These are phyloP conservation scores for Nissolia schottii DNA, from an alignment of 306 rosid species.

Conservation along the genomic window DNA sequence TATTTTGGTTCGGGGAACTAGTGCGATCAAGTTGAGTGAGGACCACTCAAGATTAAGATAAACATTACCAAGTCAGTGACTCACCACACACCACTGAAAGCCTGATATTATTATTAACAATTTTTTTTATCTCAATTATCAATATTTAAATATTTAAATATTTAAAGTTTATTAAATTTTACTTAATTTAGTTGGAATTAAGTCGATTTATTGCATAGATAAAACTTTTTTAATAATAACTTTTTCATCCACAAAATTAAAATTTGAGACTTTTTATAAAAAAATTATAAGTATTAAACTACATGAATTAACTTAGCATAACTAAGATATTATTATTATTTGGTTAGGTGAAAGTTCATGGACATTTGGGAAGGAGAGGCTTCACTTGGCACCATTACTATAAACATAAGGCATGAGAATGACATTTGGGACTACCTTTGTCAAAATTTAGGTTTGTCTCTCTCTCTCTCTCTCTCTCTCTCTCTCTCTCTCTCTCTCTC, in stretches of 20 bases:
- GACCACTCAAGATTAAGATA: background rate
- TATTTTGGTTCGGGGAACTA: background rate
- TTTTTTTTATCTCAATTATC: too few relatives aligned
- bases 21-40: background rate
- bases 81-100: background rate
- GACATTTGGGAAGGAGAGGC: background rate
- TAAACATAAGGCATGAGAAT: background rate
- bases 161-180: too few relatives aligned
- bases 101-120: background rate
- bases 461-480: conserved; percentile 9
- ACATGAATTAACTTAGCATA: too few relatives aligned
- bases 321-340: background rate
- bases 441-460: background rate
- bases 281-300: too few relatives aligned
- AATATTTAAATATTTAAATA: too few relatives aligned
- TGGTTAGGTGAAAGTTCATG: conserved; percentile 12
- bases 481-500: background rate
- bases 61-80: background rate
- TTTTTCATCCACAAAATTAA: too few relatives aligned
- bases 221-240: too few relatives aligned
- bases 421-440: conserved; percentile 4
- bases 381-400: background rate
- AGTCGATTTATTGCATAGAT: too few relatives aligned
- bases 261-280: too few relatives aligned
- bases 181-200: too few relatives aligned